A percentile compares a stretch with the other conserved stretches of the same genome.
Evolutionary conservation across 441 rosid species (phyloP).

Genomic region (Gossypium davidsonii): DNA sequence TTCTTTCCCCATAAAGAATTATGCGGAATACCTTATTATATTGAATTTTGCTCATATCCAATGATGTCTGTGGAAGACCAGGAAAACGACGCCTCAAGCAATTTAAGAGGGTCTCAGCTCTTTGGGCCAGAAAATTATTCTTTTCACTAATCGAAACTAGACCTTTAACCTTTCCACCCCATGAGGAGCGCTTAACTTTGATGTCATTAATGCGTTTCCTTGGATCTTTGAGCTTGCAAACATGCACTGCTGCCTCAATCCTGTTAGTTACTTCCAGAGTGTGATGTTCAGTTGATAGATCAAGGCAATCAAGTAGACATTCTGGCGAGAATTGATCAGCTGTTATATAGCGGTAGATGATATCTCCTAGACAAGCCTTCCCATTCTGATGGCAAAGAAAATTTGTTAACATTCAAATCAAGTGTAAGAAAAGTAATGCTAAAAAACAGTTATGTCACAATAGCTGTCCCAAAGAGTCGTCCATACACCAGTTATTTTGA

Average conservation of each 20-base stretch:
- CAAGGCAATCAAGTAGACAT: slow-evolving; percentile 84
- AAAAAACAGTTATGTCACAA: neutral
- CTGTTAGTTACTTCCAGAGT: slow-evolving; percentile 74
- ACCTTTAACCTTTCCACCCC: slow-evolving; percentile 95
- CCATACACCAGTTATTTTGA: neutral
- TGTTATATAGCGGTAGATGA: slow-evolving; percentile 70
- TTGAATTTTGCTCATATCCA: slow-evolving; percentile 97
- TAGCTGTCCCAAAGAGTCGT: neutral
- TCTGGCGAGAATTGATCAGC: slow-evolving; percentile 85
- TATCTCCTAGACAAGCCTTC: slow-evolving; percentile 81
- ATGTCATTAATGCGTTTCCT: slow-evolving; percentile 34
- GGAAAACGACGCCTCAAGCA: slow-evolving; percentile 78
- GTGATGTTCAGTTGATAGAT: slow-evolving; percentile 86
- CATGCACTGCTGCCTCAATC: slow-evolving; percentile 77
- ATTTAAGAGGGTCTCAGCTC: slow-evolving; percentile 76
- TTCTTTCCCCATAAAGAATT: neutral
- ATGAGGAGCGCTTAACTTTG: slow-evolving; percentile 50
- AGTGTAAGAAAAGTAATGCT: neutral
- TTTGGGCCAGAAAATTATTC: slow-evolving; percentile 53
- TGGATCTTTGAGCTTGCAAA: slow-evolving; percentile 74
- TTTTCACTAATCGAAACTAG: slow-evolving; percentile 56
- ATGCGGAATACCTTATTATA: slow-evolving; percentile 63
- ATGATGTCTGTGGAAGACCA: slow-evolving; percentile 86
- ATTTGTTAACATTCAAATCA: neutral
- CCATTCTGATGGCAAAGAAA: slow-evolving; percentile 50